Evolutionary conservation across 306 rosid genomes (phyloP), one percentile per base, ranked within the genome.

Genomic region (Cicer pinnatifidum): DNA sequence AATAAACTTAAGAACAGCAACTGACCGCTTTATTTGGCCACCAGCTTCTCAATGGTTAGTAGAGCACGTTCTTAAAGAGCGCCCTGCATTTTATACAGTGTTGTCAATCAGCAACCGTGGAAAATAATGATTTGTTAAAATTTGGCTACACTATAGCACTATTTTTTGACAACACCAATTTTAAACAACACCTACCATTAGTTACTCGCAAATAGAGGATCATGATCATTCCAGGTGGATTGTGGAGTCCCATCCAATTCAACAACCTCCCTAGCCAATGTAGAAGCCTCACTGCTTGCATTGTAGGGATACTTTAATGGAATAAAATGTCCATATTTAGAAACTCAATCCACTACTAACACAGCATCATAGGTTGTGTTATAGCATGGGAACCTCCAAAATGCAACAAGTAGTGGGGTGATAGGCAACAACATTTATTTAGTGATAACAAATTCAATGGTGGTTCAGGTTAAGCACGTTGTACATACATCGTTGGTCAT

Each of bases 321-420:
- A 28, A 56, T 20, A 56, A 4, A 58, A 11, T 11, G 9, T 58
- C 16, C 17, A 33, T 58, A 58, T 28, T 11, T 58, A 58, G 16
- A 57, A 3, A 12, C 17, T 58, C 40, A 11, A 6, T 13, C 9
- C 56, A n/a, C 20, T 13, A 50, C 56, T n/a, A 50, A 13, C 56
- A 50, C 20, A 50, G 16, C 20, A 6, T 50, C 19, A 48, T 12
- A 48, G 54, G 54, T 50, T 1, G 53, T 48, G 13, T 54, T 54
- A 10, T 57, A 57, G 63, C 38, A 10, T 23, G 38, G 63, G 63
- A 57, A 57, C 39, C 63, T 57, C 63, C 13, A 57, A 23, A 28
- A 57, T 11, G 41, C 16, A 8, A 11, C 11, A 23, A 5, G 38
- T 57, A 39, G 63, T 57, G 38, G 38, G 62, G 39, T 19, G 23